phyloP scores from a whole-genome alignment of 2,329 filamentous ascomycete genomes.

The Paraphaeosphaeria minitans region DNA sequence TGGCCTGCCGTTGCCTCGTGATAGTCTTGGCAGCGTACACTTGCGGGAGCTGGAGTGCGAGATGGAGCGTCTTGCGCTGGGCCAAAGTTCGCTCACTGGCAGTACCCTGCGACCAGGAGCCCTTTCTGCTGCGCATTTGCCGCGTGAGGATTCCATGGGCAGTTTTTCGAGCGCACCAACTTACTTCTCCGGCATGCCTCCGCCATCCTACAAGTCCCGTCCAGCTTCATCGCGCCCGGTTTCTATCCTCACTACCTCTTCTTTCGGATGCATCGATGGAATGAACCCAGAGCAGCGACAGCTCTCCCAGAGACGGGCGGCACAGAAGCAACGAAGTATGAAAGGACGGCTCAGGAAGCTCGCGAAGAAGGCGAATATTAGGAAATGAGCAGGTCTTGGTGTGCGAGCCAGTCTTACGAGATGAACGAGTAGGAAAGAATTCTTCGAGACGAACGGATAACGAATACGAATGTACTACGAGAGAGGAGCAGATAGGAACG shows the following conservation, averaged over 20 bases:
- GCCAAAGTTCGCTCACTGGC: slow-evolving; percentile 12
- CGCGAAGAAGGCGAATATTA: slow-evolving; percentile 28
- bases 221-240: slow-evolving; percentile 37
- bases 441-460: not conserved
- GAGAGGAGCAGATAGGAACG: not conserved
- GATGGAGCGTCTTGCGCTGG: slow-evolving; percentile 23
- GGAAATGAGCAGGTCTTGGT: slow-evolving; percentile 5
- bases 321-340: slow-evolving; percentile 24
- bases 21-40: slow-evolving; percentile 19
- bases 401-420: not conserved
- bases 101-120: slow-evolving; percentile 23
- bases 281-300: slow-evolving; percentile 35
- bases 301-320: slow-evolving; percentile 32
- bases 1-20: slow-evolving; percentile 10
- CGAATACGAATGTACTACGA: not conserved
- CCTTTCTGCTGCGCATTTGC: slow-evolving; percentile 17
- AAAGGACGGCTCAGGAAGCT: slow-evolving; percentile 36
- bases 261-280: slow-evolving; percentile 44
- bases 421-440: not conserved
- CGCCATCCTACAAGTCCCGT: slow-evolving; percentile 42
- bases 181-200: slow-evolving; percentile 37
- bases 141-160: slow-evolving; percentile 37
- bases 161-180: slow-evolving; percentile 41
- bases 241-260: slow-evolving; percentile 40
- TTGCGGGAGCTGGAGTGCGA: slow-evolving; percentile 20